Evolutionary conservation across 192 early-diverging fungal species (phyloP), one percentile per base, ranked within the genome.

Genomic region (Backusella morwellensis): DNA sequence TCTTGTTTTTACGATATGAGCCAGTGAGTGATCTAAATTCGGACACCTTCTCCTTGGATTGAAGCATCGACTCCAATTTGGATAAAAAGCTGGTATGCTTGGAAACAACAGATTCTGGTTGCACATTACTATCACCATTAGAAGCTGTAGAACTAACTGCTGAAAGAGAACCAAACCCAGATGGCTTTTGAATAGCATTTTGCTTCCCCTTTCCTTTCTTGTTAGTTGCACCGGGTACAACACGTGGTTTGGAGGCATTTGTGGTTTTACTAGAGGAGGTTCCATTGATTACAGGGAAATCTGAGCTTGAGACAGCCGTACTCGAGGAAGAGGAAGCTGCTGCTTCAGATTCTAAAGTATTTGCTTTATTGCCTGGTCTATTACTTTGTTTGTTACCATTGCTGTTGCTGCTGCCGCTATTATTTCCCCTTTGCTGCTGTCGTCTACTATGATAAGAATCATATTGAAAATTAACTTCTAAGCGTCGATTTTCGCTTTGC

Each of bases 1-100:
- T 81, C 14, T 66, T 72, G 17, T 79, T 78, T 29, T 85, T 85
- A 29, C 86, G 83, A 67, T 82, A 88, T 6, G 83, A 79, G 9
- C 85, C 80, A 4, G 85, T 91, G 4, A 91, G 36, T 21, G 81
- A 78, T 36, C 85, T 80, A 80, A 89, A 91, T 56, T 83, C 82
- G 8, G 82, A 76, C 4, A 89, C 67, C 34, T 83, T 85, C 6
- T 78, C 75, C 4, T 66, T 34, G 50, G 34, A 78, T 70, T 68
- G 82, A 71, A 38, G 84, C 40, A 75, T 79, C 77, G 71, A 67
- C 19, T 69, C 77, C 6, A 89, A 74, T 70, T 81, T 81, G 11
- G 86, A 84, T 29, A 86, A 66, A 9, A 89, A 71, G n/a, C 26
- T 70, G 0, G 79, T 73, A 38, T 91, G 87, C 2, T 52, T 50